Evolutionary conservation across 176 grass and related monocot genomes (phyloP), one percentile per base, ranked within the genome.

Genomic region (Phoenix roebelenii): DNA sequence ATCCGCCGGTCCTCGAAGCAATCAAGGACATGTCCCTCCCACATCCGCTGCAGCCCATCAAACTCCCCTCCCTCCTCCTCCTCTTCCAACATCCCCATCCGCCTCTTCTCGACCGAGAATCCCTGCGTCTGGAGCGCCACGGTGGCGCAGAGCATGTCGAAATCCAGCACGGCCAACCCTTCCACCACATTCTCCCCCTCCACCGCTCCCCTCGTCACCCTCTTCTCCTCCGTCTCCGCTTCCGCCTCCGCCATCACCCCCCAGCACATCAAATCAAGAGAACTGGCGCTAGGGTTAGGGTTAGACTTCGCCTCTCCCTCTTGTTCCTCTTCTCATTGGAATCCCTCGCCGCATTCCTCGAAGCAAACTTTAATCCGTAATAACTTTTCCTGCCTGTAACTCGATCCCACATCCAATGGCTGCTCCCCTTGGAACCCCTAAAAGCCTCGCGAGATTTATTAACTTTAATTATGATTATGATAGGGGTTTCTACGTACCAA

Each of bases 101-200:
- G 23, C 72, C 65, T 79, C 56, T 67, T 63, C 77, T 79, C 39
- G 75, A 69, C 73, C 51, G 65, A 56, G 23, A 68, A 16, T 17
- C 65, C 65, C 18, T 68, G 52, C 65, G 84, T 76, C 82, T 84
- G 63, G 55, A 90, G 35, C 59, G 88, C 88, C 39, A 98, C 93
- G 30, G 87, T 87, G 3, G 93, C 84, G 63, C 93, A 98, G 48
- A 98, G 70, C 93, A 98, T 83, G 73, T 98, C 93, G 63, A 98
- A 98, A 69, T 98, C 93, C 70, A 98, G 56, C 82, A 95, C 79
- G 52, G 64, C 61, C 67, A 84, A 20, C 55, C 49, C 62, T 17
- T 25, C 60, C 32, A 80, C 75, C 70, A 68, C 68, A 32, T 3
- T 76, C 69, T 69, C 64, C 59, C 54, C 57, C 61, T 67, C 64